Conservation (phyloP, 1,284 basidiomycete genomes). For the Puccinia novopanici region DNA sequence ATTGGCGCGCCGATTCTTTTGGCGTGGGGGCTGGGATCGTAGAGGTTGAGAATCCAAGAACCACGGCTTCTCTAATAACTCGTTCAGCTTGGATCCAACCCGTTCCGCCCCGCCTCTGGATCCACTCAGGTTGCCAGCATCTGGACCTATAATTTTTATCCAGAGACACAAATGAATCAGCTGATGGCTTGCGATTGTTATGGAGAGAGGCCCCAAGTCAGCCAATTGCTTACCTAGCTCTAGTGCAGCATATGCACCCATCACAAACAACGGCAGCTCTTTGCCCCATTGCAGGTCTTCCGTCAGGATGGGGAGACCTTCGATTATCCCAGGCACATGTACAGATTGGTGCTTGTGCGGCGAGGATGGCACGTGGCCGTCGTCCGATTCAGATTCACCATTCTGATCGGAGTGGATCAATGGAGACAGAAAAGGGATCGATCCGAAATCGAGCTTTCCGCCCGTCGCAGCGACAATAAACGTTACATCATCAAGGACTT, state of each 20-base stretch:
- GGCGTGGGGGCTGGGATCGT: neutral
- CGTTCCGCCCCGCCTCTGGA: slow-evolving; percentile 40
- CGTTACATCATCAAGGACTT: slow-evolving; percentile 21
- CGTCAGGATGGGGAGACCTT: slow-evolving; percentile 40
- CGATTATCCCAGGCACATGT: slow-evolving; percentile 29
- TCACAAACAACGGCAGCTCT: slow-evolving; percentile 47
- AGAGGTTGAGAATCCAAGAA: slow-evolving; percentile 12
- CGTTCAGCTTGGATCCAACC: slow-evolving; percentile 45
- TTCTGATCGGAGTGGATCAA: slow-evolving; percentile 8
- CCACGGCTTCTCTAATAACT: slow-evolving; percentile 44
- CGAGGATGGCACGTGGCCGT: neutral
- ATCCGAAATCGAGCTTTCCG: slow-evolving; percentile 45
- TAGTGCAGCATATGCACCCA: slow-evolving; percentile 45
- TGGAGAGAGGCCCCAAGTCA: neutral
- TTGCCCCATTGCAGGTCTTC: slow-evolving; percentile 45
- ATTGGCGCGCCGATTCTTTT: neutral
- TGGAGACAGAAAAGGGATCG: slow-evolving; percentile 35
- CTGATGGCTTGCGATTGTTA: too few relatives aligned
- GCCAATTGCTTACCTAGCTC: slow-evolving; percentile 41
- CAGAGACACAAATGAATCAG: neutral
- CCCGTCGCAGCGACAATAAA: slow-evolving; percentile 45
- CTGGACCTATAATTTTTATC: slow-evolving; percentile 23
- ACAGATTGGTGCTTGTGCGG: neutral
- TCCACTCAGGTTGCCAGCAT: slow-evolving; percentile 45
- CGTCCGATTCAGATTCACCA: neutral